Evolutionary conservation across 2,329 filamentous ascomycete species (phyloP).

Genomic region (Botrytis cinerea): DNA sequence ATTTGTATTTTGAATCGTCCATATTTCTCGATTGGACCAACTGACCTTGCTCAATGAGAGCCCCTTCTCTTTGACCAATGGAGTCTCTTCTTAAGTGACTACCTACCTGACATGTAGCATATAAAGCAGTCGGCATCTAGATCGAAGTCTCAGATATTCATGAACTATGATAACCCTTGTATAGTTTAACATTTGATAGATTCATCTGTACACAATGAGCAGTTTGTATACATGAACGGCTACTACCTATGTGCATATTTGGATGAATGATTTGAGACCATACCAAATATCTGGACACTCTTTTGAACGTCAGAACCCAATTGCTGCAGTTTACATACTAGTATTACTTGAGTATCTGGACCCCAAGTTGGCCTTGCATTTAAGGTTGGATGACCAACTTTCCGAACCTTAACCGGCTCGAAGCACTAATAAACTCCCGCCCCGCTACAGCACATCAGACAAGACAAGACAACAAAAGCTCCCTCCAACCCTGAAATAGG

Average conservation of each 20-base stretch:
- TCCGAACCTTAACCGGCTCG: constrained; percentile 3
- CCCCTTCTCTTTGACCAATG: background rate
- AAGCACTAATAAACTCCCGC: background rate
- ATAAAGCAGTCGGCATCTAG: background rate
- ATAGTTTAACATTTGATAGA: background rate
- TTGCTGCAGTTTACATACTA: background rate
- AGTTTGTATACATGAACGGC: background rate
- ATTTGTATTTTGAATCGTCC: background rate
- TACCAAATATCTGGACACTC: background rate
- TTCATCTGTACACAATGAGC: background rate
- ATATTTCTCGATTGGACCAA: background rate
- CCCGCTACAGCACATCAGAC: constrained; percentile 19
- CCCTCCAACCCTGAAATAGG: constrained; percentile 12
- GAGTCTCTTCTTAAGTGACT: background rate
- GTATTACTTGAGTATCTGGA: background rate
- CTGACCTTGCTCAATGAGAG: background rate
- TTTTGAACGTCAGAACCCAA: background rate
- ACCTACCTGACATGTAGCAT: background rate
- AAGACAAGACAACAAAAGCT: constrained; percentile 9
- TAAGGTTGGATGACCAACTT: background rate
- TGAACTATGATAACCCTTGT: background rate
- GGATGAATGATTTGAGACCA: background rate
- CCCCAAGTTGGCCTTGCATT: background rate
- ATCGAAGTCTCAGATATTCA: background rate
- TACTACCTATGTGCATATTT: background rate